These are phyloP conservation scores for Ogataea neopini DNA, from an alignment of 805 yeast species.

Conservation along the genomic window DNA sequence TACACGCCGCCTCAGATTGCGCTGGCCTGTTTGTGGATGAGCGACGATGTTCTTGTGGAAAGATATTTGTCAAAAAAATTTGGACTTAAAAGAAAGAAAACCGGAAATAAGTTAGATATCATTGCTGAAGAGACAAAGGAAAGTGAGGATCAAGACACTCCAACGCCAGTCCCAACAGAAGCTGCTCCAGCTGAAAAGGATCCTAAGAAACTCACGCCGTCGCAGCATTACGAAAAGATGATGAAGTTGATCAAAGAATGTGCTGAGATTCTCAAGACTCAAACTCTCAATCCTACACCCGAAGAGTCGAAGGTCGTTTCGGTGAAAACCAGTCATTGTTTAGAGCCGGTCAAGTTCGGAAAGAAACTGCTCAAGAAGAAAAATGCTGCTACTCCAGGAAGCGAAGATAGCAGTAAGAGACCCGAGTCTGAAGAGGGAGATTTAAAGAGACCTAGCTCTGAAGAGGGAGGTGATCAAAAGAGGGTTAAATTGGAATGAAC, in stretches of 20 bases:
- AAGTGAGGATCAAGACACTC: conserved; percentile 14
- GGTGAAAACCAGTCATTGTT: conserved; percentile 60
- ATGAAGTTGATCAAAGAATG: conserved; percentile 51
- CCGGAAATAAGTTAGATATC: conserved; percentile 20
- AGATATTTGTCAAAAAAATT: conserved; percentile 70
- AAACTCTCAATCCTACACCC: conserved; percentile 47
- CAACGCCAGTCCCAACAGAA: conserved; percentile 12
- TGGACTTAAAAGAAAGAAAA: conserved; percentile 31
- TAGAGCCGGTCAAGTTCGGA: conserved; percentile 50
- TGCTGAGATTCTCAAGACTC: conserved; percentile 42
- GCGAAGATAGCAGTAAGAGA: conserved; percentile 9
- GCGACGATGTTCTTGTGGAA: conserved; percentile 62
- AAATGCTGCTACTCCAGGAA: conserved; percentile 1
- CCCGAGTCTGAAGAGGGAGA: conserved; percentile 16
- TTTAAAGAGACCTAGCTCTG: conserved; percentile 17
- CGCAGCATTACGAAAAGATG: conserved; percentile 44
- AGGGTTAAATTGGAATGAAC: conserved; percentile 22
- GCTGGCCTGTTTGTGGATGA: conserved; percentile 73
- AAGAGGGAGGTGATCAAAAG: conserved; percentile 21
- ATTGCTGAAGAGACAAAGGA: conserved; percentile 17
- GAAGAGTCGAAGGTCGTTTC: conserved; percentile 66
- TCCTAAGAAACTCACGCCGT: background rate
- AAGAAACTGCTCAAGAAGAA: conserved; percentile 25
- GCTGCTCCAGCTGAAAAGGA: background rate
- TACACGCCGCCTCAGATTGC: conserved; percentile 97